Evolutionary conservation across 352 stramenopile species (phyloP).

Genomic region (Globisporangium perplexum): DNA sequence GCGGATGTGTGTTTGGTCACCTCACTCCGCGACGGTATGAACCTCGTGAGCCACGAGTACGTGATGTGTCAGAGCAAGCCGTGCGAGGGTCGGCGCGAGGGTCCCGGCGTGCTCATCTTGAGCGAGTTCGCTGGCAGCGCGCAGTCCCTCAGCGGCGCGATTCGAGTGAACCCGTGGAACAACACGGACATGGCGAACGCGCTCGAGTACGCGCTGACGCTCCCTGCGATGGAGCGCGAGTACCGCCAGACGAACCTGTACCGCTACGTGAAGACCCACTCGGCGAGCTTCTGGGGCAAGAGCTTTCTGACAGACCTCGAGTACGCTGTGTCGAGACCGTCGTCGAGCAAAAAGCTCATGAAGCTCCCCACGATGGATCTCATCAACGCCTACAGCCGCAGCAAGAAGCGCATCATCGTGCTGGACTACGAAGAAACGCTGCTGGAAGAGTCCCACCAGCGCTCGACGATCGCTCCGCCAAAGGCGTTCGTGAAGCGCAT

Average conservation of each 20-base stretch:
- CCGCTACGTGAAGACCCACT: slow-evolving; percentile 84
- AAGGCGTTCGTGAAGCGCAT: slow-evolving; percentile 49
- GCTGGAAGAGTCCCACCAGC: slow-evolving; percentile 9
- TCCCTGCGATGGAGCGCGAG: slow-evolving; percentile 76
- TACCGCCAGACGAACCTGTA: slow-evolving; percentile 87
- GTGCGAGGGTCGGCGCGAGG: slow-evolving; percentile 25
- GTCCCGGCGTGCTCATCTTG: slow-evolving; percentile 79
- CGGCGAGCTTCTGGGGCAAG: slow-evolving; percentile 75
- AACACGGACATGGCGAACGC: slow-evolving; percentile 78
- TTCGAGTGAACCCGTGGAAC: slow-evolving; percentile 88
- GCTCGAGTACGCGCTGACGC: slow-evolving; percentile 78
- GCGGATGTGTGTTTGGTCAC: slow-evolving; percentile 88
- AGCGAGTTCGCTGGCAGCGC: slow-evolving; percentile 88
- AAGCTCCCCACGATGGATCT: slow-evolving; percentile 57
- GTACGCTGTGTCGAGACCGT: slow-evolving; percentile 27
- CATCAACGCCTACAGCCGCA: slow-evolving; percentile 47
- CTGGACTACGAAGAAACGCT: slow-evolving; percentile 86
- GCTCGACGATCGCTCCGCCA: slow-evolving; percentile 31
- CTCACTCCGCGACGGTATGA: slow-evolving; percentile 87
- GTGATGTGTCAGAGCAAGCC: slow-evolving; percentile 73
- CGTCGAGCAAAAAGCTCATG: slow-evolving; percentile 40
- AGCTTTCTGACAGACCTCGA: slow-evolving; percentile 71
- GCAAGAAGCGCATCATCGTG: slow-evolving; percentile 82
- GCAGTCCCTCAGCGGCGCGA: slow-evolving; percentile 81
- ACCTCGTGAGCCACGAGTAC: slow-evolving; percentile 88